Percentiles rank a stretch among this genome's conserved stretches.
Conservation (phyloP, 2,329 filamentous ascomycete genomes). For the Albophoma yamanashiensis region DNA sequence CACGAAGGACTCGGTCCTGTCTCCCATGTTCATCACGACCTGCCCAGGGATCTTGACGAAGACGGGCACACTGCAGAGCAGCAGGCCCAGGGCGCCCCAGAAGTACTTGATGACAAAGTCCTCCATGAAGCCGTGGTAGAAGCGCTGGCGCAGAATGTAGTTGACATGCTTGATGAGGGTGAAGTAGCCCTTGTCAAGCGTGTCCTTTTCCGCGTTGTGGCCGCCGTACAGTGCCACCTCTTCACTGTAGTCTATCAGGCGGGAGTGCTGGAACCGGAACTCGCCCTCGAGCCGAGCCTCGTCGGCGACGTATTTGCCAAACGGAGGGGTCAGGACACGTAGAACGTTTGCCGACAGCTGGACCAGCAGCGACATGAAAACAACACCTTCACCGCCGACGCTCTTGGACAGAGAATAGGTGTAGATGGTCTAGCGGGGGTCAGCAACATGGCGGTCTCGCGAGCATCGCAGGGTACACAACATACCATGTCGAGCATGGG, state of each 20-base stretch:
- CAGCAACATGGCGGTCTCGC: conserved; percentile 7
- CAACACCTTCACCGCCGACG: conserved; percentile 90
- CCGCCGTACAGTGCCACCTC: conserved; percentile 88
- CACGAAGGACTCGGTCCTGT: conserved; percentile 69
- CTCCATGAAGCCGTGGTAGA: conserved; percentile 99
- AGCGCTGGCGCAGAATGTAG: conserved; percentile 75
- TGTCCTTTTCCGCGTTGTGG: conserved; percentile 91
- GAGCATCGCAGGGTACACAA: not conserved
- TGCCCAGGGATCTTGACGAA: conserved; percentile 86
- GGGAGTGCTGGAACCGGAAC: conserved; percentile 89
- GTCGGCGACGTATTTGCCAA: conserved; percentile 95
- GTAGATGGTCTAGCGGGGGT: conserved; percentile 59
- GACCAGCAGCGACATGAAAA: conserved; percentile 90
- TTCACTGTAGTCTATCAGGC: conserved; percentile 91
- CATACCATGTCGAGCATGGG: conserved; percentile 81
- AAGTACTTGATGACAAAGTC: conserved; percentile 99
- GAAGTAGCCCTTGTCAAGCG: conserved; percentile 95
- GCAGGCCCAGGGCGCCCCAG: conserved; percentile 86
- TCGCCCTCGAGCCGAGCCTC: conserved; percentile 91
- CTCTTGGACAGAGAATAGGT: conserved; percentile 88
- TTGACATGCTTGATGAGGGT: conserved; percentile 99
- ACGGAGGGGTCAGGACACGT: conserved; percentile 88
- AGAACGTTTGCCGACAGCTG: conserved; percentile 89
- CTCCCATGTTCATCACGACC: conserved; percentile 54
- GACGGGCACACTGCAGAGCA: conserved; percentile 89